Base-by-base conservation (phyloP, 495 filamentous ascomycete species). In the Talaromyces ruber region DNA sequence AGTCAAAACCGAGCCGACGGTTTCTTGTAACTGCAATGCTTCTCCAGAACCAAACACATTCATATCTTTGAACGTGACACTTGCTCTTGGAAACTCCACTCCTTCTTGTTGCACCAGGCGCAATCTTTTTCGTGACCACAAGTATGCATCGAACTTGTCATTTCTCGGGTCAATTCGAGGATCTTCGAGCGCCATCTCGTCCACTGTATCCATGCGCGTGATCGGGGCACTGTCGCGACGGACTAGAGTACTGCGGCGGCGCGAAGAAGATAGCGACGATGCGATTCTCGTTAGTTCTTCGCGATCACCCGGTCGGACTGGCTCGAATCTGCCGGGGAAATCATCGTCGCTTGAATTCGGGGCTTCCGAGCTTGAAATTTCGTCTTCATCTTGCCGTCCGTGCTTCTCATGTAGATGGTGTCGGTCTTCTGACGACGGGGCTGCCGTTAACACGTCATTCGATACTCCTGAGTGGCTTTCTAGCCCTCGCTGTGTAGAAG, bases 1-100 rank as follows among this genome's bases (percentile, higher is more conserved):
- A 34, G 76, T 62, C n/a, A 83, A 63, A 4, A 82, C 63, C 7
- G 78, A 80, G 4, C 70, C 74, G 21, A 85, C 79, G n/a, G 75
- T 82, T n/a, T 80, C 72, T 65, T 86, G 83, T 1, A 85, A 74
- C 57, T 84, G 80, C 18, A 85, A 66, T 5, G 80, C 81, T 21
- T 78, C 71, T 0, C 82, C 82, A 0, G 81, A 78, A 5, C 82
- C 84, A 2, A 74, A 81, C 14, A 86, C 80, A 53, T 78, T 78
- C 52, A 86, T 73, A 58, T 84, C 75, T 55, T 77, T 72, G 64
- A 83, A 83, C 1, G 73, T 70, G 7, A 83, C 71, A 11, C 82
- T 79, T 2, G 77, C 68, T 73, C 34, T 70, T 71, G 12, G 71
- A 66, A 32, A 70, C 69, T 21, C 68, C 5, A 80, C 68, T 12